Evolutionary conservation across 2,329 filamentous ascomycete genomes (phyloP).

Genomic region (Curvularia verruculosa): DNA sequence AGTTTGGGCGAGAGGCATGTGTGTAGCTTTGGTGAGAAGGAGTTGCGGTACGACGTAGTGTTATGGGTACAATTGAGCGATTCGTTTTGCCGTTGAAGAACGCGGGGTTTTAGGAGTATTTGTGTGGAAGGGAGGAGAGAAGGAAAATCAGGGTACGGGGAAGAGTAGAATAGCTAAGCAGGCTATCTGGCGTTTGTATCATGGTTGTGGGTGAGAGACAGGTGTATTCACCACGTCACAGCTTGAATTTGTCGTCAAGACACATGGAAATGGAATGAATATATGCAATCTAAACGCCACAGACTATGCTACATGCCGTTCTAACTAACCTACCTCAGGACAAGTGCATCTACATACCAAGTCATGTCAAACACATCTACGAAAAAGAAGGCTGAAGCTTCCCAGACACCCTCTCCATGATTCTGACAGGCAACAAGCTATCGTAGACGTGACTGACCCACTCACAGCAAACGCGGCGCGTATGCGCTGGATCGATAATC

Average conservation of each 20-base stretch:
- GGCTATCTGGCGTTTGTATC: too few relatives aligned
- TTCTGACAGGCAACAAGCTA: slow-evolving; percentile 57
- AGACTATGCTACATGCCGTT: background rate
- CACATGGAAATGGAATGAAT: background rate
- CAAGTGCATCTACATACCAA: background rate
- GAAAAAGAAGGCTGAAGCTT: slow-evolving; percentile 46
- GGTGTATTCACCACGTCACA: too few relatives aligned
- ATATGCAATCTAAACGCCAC: background rate
- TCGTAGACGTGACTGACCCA: slow-evolving; percentile 65
- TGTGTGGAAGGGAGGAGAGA: too few relatives aligned
- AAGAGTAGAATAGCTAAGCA: too few relatives aligned
- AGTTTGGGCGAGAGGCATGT: too few relatives aligned
- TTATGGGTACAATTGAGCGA: too few relatives aligned
- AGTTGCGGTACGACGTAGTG: too few relatives aligned
- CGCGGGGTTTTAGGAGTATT: too few relatives aligned
- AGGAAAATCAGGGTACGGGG: too few relatives aligned
- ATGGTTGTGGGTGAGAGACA: too few relatives aligned
- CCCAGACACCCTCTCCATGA: slow-evolving; percentile 52
- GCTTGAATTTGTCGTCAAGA: background rate
- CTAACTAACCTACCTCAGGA: background rate
- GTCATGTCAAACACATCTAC: background rate
- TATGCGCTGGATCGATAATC: slow-evolving; percentile 68
- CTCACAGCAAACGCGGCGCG: slow-evolving; percentile 60
- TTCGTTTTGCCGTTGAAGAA: too few relatives aligned
- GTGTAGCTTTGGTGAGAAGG: too few relatives aligned